These are phyloP conservation scores for Periconia sp. DNA, from an alignment of 2,329 filamentous ascomycete species.

Conservation along the genomic window DNA sequence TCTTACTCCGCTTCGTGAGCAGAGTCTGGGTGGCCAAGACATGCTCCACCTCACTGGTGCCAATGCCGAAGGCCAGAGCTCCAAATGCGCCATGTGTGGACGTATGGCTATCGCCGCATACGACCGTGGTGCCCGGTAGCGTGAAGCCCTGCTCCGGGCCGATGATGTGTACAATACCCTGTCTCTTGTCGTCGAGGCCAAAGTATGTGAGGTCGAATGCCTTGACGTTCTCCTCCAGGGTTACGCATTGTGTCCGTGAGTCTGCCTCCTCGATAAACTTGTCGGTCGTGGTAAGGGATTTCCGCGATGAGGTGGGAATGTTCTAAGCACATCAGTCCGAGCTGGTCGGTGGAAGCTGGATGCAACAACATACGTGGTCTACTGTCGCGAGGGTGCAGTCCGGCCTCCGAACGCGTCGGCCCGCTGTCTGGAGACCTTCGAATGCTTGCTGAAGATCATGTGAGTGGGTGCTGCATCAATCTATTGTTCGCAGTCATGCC, in stretches of 20 bases:
- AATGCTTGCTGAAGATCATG: constrained; percentile 78
- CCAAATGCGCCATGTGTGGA: constrained; percentile 98
- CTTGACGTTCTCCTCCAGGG: constrained; percentile 96
- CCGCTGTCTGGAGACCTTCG: constrained; percentile 89
- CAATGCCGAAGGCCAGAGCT: constrained; percentile 93
- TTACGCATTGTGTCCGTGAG: constrained; percentile 90
- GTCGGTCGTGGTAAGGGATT: constrained; percentile 90
- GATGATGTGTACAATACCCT: constrained; percentile 98
- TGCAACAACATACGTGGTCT: constrained; percentile 77
- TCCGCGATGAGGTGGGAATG: constrained; percentile 88
- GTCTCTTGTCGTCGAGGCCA: constrained; percentile 91
- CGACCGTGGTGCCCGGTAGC: constrained; percentile 92
- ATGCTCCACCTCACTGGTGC: constrained; percentile 97
- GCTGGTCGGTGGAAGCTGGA: constrained; percentile 1
- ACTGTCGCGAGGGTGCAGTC: constrained; percentile 97
- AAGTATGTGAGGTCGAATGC: constrained; percentile 98
- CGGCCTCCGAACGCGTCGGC: constrained; percentile 84
- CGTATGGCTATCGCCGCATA: constrained; percentile 97
- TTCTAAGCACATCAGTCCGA: constrained; percentile 65
- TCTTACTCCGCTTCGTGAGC: constrained; percentile 94
- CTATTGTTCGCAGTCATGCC: constrained; percentile 40
- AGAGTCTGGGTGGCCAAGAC: constrained; percentile 95
- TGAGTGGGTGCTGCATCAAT: constrained; percentile 14
- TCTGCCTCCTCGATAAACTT: constrained; percentile 95
- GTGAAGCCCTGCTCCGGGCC: constrained; percentile 99